Conservation (phyloP, 768 basidiomycete species). For the Arthromyces matolae region DNA sequence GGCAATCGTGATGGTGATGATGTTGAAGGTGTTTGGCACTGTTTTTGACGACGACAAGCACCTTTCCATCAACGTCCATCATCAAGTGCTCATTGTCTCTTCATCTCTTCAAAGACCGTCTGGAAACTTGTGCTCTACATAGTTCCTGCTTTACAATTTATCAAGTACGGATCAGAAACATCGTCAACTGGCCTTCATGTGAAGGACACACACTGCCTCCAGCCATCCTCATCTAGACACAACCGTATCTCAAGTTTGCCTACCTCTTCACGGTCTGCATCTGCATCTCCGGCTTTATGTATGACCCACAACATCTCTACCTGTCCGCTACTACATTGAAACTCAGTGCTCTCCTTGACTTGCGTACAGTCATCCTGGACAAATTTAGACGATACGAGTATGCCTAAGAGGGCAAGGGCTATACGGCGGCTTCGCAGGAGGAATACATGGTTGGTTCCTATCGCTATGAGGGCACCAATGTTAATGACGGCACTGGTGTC, state of each 20-base stretch:
- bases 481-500: slow-evolving; percentile 65
- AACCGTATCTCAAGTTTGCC: slow-evolving; percentile 51
- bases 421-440: slow-evolving; percentile 78
- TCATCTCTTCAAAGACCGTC: no score
- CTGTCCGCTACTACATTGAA: slow-evolving; percentile 34
- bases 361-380: slow-evolving; percentile 11
- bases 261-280: slow-evolving; percentile 41
- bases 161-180: no score
- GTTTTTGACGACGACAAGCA: no score
- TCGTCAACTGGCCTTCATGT: no score
- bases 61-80: no score
- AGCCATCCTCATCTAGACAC: slow-evolving; percentile 60
- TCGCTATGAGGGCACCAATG: slow-evolving; percentile 45
- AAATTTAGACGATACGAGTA: slow-evolving; percentile 25
- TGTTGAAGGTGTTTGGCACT: no score
- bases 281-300: slow-evolving; percentile 41
- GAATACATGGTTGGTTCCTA: slow-evolving; percentile 55
- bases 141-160: no score
- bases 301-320: slow-evolving; percentile 12
- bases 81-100: no score
- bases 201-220: no score
- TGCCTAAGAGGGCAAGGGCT: slow-evolving; percentile 64
- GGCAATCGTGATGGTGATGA: no score
- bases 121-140: no score
- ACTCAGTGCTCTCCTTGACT: slow-evolving; percentile 37